phyloP scores from a whole-genome alignment of 2,329 filamentous ascomycete species.

The Aspergillus spinulosporus region DNA sequence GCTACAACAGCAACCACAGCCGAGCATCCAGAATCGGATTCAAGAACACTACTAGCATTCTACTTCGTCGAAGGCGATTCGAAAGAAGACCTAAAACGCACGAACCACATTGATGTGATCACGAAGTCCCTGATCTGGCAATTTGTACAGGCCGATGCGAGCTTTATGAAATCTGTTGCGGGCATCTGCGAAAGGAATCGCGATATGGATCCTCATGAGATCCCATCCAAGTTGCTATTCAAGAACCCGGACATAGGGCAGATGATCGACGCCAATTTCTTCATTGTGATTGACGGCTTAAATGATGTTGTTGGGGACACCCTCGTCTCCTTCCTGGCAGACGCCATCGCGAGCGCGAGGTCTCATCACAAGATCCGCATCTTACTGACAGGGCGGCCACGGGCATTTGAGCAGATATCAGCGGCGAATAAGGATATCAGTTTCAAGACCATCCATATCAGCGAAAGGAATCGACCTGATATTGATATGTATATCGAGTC shows the following conservation, averaged over 20 bases:
- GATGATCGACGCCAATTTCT: slow-evolving; percentile 30
- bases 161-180: slow-evolving; percentile 23
- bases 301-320: slow-evolving; percentile 42
- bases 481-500: slow-evolving; percentile 27
- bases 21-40: slow-evolving; percentile 2
- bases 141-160: slow-evolving; percentile 18
- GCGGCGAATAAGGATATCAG: slow-evolving; percentile 7
- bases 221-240: slow-evolving; percentile 16
- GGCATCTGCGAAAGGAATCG: slow-evolving; percentile 15
- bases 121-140: slow-evolving; percentile 24
- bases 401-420: slow-evolving; percentile 22
- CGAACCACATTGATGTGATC: slow-evolving; percentile 18
- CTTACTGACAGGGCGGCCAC: slow-evolving; percentile 25
- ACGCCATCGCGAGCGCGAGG: slow-evolving; percentile 3
- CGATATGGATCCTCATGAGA: slow-evolving; percentile 21
- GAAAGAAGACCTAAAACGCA: slow-evolving; percentile 18
- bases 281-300: slow-evolving; percentile 52
- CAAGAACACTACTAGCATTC: slow-evolving; percentile 17
- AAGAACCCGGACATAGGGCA: slow-evolving; percentile 15
- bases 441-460: slow-evolving; percentile 22
- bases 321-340: slow-evolving; percentile 24
- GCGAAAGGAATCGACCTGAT: slow-evolving; percentile 22
- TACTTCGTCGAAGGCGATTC: slow-evolving; percentile 23
- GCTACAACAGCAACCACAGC: background rate
- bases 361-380: slow-evolving; percentile 21